Evolutionary conservation across 1,139 yeast species (phyloP).

Genomic region (Candida glucosophila): DNA sequence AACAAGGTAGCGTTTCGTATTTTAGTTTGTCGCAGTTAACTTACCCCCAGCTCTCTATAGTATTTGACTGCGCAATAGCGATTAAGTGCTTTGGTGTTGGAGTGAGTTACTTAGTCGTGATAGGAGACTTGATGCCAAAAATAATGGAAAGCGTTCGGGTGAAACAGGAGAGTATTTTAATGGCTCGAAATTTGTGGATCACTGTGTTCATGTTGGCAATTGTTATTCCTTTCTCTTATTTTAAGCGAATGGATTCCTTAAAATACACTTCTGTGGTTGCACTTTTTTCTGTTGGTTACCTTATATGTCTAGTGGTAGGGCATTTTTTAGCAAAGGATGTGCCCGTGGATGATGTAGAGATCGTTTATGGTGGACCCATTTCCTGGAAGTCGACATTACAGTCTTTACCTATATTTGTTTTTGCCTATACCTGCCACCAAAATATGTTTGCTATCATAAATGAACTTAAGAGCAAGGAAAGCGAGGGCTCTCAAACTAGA

Average conservation of each 20-base stretch:
- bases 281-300: constrained; percentile 68
- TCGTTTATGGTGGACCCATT: constrained; percentile 30
- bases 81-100: constrained; percentile 84
- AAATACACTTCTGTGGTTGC: constrained; percentile 86
- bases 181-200: constrained; percentile 62
- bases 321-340: constrained; percentile 43
- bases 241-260: constrained; percentile 72
- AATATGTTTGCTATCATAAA: constrained; percentile 86
- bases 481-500: constrained; percentile 39
- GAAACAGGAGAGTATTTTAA: constrained; percentile 12
- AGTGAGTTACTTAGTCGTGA: constrained; percentile 75
- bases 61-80: constrained; percentile 46
- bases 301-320: constrained; percentile 62
- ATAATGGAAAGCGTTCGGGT: constrained; percentile 40
- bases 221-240: constrained; percentile 62
- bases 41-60: constrained; percentile 39
- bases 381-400: constrained; percentile 28
- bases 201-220: constrained; percentile 50
- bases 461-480: constrained; percentile 37
- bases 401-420: constrained; percentile 81
- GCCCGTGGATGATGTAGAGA: constrained; percentile 11
- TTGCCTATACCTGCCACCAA: constrained; percentile 95
- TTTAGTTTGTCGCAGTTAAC: constrained; percentile 47
- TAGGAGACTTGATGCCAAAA: constrained; percentile 88
- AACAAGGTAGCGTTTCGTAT: constrained; percentile 42